Base-by-base conservation (phyloP, 2,329 filamentous ascomycete genomes). In the Sclerotinia subarctica region DNA sequence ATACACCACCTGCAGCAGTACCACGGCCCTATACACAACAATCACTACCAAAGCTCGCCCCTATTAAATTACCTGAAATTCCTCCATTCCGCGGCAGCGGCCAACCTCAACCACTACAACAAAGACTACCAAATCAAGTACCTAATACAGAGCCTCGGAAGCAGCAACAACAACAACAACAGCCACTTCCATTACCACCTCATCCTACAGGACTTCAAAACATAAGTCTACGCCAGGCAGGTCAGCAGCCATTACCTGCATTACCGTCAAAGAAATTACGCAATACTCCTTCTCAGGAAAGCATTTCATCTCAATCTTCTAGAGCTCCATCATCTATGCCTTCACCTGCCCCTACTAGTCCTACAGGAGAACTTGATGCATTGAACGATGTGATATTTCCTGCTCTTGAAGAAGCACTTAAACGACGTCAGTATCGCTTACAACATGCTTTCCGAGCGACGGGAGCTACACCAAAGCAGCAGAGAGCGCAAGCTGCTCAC, bases 341-440 rank as follows among this genome's bases (percentile, higher is more conserved):
- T 4, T 81, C 83, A 32, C 84, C 83, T 26, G 82, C 86, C 1
- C 85, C 87, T 0, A 76, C 83, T 2, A 87, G 86, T 70, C 79
- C 85, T 32, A 86, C 87, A 67, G 88, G 86, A 17, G 91, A 96
- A 68, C 85, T 96, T 29, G 95, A 96, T 65, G 93, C 94, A 2
- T 84, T 97, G 1, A 92, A 90, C 76, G 92, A 94, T 73, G 94
- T 99, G 63, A 92, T 99, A 49, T 89, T 98, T 71, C 95, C 95
- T 0, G 94, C 95, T 2, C 85, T 99, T 2, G 93, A 97, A 79
- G 91, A 95, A 73, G 93, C 95, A 10, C 86, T 98, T 26, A 92
- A 93, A 77, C 86, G 95, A 64, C 90, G 95, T 65, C 85, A 88
- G 76, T 84, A 85, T 72, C 82, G 86, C 51, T 80, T 89, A 65